Evolutionary conservation across 805 yeast species (phyloP), one percentile per base, ranked within the genome.

Genomic region (Kodamaea sagamina): DNA sequence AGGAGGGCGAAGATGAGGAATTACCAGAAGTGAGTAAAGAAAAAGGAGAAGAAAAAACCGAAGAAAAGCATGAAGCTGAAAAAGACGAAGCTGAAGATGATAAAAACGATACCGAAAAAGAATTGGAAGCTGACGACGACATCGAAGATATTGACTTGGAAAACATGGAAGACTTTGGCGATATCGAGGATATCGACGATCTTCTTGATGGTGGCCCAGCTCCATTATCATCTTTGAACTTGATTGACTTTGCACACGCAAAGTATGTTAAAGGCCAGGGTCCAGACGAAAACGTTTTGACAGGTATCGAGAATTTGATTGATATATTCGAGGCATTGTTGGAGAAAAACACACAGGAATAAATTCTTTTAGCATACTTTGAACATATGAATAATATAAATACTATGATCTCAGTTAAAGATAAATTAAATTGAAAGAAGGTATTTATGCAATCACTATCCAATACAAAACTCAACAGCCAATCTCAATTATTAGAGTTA

Each of bases 191-290:
- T 15, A n/a, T 31, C 12, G 42, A 37, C 9, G 32, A 37, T 16
- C 32, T 28, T n/a, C 42, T 32, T 24, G 42, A 39, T 7, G 34
- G 24, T 6, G 58, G 25, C 2, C 44, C 44, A 9, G 55, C 36
- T 1, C 68, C 75, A 0, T 58, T 87, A 38, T 83, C 90, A 47
- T 65, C 78, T 4, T 65, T 89, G 41, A 74, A 80, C 28, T 54
- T 90, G 38, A 89, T 93, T 5, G 99, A 93, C 62, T 89, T 93
- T 69, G 97, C 97, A 1, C 98, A 93, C 59, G 78, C 97, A 0
- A 76, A 68, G 47, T 65, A 77, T 46, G 72, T 75, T 0, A 81
- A 82, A 0, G 86, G 84, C 0, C 45, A 74, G 44, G 89, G 89
- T 0, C 77, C 77, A 13, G 97, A 89, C 61, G 86, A 79, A 36